Conservation (phyloP, 345 rosid species). For the Hibiscus mutabilis region DNA sequence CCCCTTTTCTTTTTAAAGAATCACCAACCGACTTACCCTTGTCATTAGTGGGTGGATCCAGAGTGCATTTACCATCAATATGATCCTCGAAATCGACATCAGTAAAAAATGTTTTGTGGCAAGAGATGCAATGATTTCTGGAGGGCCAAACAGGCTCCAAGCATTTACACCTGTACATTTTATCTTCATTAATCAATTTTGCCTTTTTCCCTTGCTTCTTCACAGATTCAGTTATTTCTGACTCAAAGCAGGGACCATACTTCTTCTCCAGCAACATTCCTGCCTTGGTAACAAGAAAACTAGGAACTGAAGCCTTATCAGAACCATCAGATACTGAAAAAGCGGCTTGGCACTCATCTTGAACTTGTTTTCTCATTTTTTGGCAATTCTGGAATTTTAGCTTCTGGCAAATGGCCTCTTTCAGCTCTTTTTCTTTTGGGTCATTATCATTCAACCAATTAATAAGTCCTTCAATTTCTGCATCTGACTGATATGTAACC, state of each 20-base stretch:
- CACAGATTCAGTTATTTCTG: slow-evolving; percentile 27
- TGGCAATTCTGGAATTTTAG: slow-evolving; percentile 41
- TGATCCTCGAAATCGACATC: slow-evolving; percentile 56
- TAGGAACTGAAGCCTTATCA: slow-evolving; percentile 24
- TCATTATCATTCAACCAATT: slow-evolving; percentile 62
- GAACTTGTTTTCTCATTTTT: slow-evolving; percentile 25
- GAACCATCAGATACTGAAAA: slow-evolving; percentile 12
- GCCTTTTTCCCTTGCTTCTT: slow-evolving; percentile 52
- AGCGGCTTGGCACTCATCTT: slow-evolving; percentile 21
- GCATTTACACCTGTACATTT: slow-evolving; percentile 67
- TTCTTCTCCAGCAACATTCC: slow-evolving; percentile 56
- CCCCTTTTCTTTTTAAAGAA: slow-evolving; percentile 37
- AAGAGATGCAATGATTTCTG: slow-evolving; percentile 63
- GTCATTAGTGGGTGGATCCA: slow-evolving; percentile 31
- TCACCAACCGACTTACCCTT: slow-evolving; percentile 38
- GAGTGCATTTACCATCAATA: slow-evolving; percentile 48
- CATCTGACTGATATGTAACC: slow-evolving; percentile 61
- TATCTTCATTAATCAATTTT: slow-evolving; percentile 38
- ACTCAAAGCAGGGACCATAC: slow-evolving; percentile 49
- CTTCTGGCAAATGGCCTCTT: slow-evolving; percentile 66
- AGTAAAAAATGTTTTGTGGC: slow-evolving; percentile 65
- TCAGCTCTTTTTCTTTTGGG: slow-evolving; percentile 64
- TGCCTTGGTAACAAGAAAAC: slow-evolving; percentile 59
- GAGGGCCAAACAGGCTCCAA: slow-evolving; percentile 79
- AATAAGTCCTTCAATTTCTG: slow-evolving; percentile 62